A percentile compares a stretch with the other conserved stretches of the same genome.
Evolutionary conservation across 768 basidiomycete species (phyloP).

Genomic region (Lanmaoa rubissima): DNA sequence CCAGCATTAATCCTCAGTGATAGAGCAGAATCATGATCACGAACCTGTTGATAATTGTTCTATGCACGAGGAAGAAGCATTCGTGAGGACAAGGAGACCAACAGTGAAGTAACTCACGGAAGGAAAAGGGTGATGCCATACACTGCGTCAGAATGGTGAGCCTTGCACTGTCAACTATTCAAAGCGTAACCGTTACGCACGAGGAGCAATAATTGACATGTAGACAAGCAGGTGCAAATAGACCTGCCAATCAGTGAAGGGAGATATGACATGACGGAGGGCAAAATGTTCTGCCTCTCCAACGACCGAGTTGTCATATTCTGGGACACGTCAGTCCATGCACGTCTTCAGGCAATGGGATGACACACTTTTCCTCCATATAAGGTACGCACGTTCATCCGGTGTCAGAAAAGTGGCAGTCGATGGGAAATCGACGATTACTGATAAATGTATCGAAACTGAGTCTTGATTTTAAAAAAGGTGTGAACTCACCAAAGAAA

Average conservation of each 20-base stretch:
- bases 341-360: conserved; percentile 31
- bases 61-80: conserved; percentile 18
- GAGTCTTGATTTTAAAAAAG: background rate
- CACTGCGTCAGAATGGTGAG: conserved; percentile 37
- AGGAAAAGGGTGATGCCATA: conserved; percentile 72
- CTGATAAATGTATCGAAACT: conserved; percentile 26
- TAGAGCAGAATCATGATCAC: background rate
- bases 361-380: conserved; percentile 18
- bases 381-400: conserved; percentile 17
- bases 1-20: background rate
- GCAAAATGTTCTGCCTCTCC: conserved; percentile 55
- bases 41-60: conserved; percentile 58
- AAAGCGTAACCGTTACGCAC: conserved; percentile 39
- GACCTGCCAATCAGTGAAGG: conserved; percentile 65
- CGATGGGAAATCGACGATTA: conserved; percentile 52
- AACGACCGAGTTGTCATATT: conserved; percentile 35
- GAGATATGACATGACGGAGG: conserved; percentile 49
- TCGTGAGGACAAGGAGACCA: background rate
- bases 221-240: conserved; percentile 10
- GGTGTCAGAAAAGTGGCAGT: conserved; percentile 17
- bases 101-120: conserved; percentile 46
- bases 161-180: background rate
- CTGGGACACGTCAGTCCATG: conserved; percentile 46
- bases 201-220: conserved; percentile 55
- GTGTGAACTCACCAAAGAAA: conserved; percentile 40